Conservation (phyloP, 2,329 filamentous ascomycete genomes). For the Clonostachys rosea region DNA sequence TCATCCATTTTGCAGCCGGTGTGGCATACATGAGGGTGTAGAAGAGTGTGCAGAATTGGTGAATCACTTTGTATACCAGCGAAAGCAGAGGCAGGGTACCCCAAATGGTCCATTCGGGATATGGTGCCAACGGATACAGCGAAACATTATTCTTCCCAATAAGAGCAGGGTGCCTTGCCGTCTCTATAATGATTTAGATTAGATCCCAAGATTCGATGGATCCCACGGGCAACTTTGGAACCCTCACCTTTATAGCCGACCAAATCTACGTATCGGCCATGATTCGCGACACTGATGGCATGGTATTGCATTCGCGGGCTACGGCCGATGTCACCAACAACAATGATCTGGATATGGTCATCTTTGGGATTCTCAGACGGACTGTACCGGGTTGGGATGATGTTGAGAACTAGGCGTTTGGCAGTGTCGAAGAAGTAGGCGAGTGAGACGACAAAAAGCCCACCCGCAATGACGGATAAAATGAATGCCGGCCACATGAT, state of each 20-base stretch:
- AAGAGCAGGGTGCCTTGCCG: conserved; percentile 75
- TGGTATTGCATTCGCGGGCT: conserved; percentile 99
- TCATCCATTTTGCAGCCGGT: conserved; percentile 74
- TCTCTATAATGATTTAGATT: conserved; percentile 46
- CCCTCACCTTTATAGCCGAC: conserved; percentile 77
- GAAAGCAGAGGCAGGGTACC: conserved; percentile 72
- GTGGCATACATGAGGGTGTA: conserved; percentile 68
- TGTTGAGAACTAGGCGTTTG: conserved; percentile 3
- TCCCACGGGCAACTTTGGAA: background rate
- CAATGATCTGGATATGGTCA: conserved; percentile 70
- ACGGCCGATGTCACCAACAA: conserved; percentile 90
- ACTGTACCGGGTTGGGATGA: conserved; percentile 25
- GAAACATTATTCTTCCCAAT: conserved; percentile 62
- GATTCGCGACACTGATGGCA: conserved; percentile 82
- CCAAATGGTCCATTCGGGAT: conserved; percentile 63
- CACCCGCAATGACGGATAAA: conserved; percentile 25
- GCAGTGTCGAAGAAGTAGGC: conserved; percentile 12
- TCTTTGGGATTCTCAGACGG: conserved; percentile 25
- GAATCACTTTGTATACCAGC: conserved; percentile 80
- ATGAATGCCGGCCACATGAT: conserved; percentile 16
- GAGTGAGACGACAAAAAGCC: conserved; percentile 22
- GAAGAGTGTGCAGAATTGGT: conserved; percentile 72
- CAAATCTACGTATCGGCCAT: conserved; percentile 75
- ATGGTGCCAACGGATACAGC: conserved; percentile 64
- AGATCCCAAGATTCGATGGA: conserved; percentile 3